A percentile compares a stretch with the other conserved stretches of the same genome.
Evolutionary conservation across 257 asterid genomes (phyloP).

Genomic region (Solanum lignicaule): DNA sequence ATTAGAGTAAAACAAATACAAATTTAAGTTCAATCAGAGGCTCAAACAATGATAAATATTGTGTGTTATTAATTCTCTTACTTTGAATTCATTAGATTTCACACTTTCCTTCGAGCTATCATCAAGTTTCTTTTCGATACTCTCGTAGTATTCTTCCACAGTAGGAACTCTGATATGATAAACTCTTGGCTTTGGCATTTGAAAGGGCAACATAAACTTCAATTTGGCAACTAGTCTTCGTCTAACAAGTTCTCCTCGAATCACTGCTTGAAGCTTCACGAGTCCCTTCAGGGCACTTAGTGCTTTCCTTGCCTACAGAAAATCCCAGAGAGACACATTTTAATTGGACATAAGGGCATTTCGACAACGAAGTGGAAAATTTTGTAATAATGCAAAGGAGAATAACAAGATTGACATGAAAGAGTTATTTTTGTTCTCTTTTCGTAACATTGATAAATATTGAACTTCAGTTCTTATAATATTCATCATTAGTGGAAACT

Average conservation of each 20-base stretch:
- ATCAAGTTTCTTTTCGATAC: slow-evolving; percentile 30
- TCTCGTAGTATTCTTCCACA: slow-evolving; percentile 28
- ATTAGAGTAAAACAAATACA: neutral
- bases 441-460: neutral
- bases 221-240: slow-evolving; percentile 18
- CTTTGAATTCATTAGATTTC: slow-evolving; percentile 41
- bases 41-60: neutral
- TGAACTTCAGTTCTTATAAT: neutral
- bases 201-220: slow-evolving; percentile 8
- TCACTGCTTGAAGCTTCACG: slow-evolving; percentile 78
- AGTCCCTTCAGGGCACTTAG: slow-evolving; percentile 66
- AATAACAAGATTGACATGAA: neutral
- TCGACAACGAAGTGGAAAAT: neutral
- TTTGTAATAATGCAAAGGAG: neutral
- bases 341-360: neutral
- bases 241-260: slow-evolving; percentile 68
- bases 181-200: slow-evolving; percentile 12
- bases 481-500: neutral
- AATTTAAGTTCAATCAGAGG: neutral
- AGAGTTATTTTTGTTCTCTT: neutral
- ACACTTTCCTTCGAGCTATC: slow-evolving; percentile 19
- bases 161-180: slow-evolving; percentile 28
- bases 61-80: slow-evolving; percentile 3
- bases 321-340: neutral
- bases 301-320: slow-evolving; percentile 67